Base-by-base conservation (phyloP, 345 rosid genomes). In the Sisymbrium altissimum region DNA sequence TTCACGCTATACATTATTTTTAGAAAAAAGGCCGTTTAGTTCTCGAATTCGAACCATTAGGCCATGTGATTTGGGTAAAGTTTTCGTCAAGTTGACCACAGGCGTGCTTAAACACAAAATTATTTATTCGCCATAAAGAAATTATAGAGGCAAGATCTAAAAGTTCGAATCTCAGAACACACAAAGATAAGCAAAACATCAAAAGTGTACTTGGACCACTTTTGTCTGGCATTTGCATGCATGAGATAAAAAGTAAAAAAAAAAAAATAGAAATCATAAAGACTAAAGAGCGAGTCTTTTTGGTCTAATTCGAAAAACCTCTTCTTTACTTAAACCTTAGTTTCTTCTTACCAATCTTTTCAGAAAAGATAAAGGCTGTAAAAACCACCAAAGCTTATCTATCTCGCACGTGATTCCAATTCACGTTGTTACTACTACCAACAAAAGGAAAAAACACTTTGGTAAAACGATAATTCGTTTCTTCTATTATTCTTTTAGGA, bases 161-260 rank as follows among this genome's bases (percentile, higher is more conserved):
- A 49, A 40, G 46, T 17, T 63, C 6, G 66, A 63, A 69, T 76
- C 66, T 70, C 53, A 63, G 32, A 55, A 56, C 13, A 55, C 72
- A 63, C 58, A 71, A 48, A 77, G 56, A 64, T 57, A 30, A 66
- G 76, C 68, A 21, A 71, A 65, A 77, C 77, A 77, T 77, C 58
- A 58, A 63, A 69, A 59, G 62, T 30, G 71, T 64, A 64, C 61
- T 55, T 70, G 80, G 76, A 77, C 77, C 77, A 71, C 80, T 69
- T 77, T 23, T 57, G 72, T 65, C 76, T 71, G 64, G 50, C 63
- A 48, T 46, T 56, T 71, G 80, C 80, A 77, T 77, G 80, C 80
- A 70, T 77, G 62, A 52, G 17, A 25, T 3, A 25, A 45, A 41
- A 32, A 32, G 35, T 6, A 32, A 19, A 25, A 45, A 41, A 32